Evolutionary conservation across 106 monocot species (phyloP), one percentile per base, ranked within the genome.

Genomic region (Posidonia australis): DNA sequence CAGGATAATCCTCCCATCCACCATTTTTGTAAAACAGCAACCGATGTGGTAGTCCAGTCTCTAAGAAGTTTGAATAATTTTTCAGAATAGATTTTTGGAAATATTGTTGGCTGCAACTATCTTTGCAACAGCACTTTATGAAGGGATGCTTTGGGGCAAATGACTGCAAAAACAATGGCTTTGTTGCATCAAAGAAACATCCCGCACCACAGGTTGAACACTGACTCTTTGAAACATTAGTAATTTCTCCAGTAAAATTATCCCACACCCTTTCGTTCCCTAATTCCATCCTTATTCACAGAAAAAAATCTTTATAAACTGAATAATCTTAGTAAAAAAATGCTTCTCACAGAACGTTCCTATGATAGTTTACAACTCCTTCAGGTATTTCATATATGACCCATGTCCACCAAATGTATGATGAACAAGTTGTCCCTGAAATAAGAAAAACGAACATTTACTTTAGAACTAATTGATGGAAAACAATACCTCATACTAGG

Each of bases 41-140:
- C 22, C 79, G 76, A 27, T 77, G 66, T 18, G 93, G 93, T 29
- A 79, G 58, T 13, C 69, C 77, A 72, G 85, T 85, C 30, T 66
- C 77, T 63, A 81, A 68, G 58, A 88, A 93, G 31, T 81, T 88
- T 25, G 68, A 78, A 63, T 83, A 88, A 63, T 74, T 78, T 53
- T 71, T 73, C 42, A 77, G n/a, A 17, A 83, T 70, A n/a, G 64
- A 52, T 13, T 65, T 76, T 53, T 71, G 63, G 0, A 62, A 20
- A 66, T 36, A 63, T 63, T 21, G 51, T 51, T 54, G 17, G 25
- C 54, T 63, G 66, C 52, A 63, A 41, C 52, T 67, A 36, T 51
- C 53, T 20, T 26, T 51, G 49, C 22, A 32, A 30, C 43, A 43
- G 29, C 45, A 52, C 43, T 62, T 27, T 4, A 23, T 36, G 66